Evolutionary conservation across 2,329 filamentous ascomycete species (phyloP).

Genomic region (Penicillium sp.): DNA sequence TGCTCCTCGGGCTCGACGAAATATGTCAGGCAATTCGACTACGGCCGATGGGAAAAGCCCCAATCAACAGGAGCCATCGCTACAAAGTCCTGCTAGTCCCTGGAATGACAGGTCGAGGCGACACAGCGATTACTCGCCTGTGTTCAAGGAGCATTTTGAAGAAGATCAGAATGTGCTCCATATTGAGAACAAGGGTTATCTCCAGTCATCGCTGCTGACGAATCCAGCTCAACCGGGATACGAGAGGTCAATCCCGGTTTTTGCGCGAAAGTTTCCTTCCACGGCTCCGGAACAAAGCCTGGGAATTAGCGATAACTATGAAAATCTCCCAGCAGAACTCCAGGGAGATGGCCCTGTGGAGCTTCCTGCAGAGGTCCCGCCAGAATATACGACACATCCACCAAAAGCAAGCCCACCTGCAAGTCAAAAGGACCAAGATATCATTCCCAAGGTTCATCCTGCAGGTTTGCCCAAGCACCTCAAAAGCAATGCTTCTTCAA

Average conservation of each 20-base stretch:
- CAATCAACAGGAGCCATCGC: conserved; percentile 16
- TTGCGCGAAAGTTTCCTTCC: conserved; percentile 46
- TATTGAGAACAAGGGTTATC: conserved; percentile 44
- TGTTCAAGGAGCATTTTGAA: conserved; percentile 63
- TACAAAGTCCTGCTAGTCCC: conserved; percentile 14
- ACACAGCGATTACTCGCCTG: conserved; percentile 53
- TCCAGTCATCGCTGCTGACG: conserved; percentile 42
- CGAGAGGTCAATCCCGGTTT: conserved; percentile 42
- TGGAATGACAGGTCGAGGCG: conserved; percentile 31
- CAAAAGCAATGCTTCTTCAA: conserved; percentile 61
- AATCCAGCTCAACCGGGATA: conserved; percentile 27
- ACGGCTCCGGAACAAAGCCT: conserved; percentile 29
- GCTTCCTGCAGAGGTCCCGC: conserved; percentile 1
- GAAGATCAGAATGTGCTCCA: conserved; percentile 46
- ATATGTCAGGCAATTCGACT: conserved; percentile 29
- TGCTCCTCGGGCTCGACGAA: conserved; percentile 53
- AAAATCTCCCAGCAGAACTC: conserved; percentile 4
- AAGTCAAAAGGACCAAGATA: conserved; percentile 28
- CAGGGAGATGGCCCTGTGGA: conserved; percentile 9
- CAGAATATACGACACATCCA: background rate
- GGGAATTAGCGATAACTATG: conserved; percentile 5
- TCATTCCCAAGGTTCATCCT: conserved; percentile 31
- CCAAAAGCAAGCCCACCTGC: conserved; percentile 5
- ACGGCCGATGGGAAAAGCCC: conserved; percentile 11
- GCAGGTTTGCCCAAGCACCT: conserved; percentile 47